Evolutionary conservation across 2,329 filamentous ascomycete species (phyloP).

Genomic region (Botrytis fabae): DNA sequence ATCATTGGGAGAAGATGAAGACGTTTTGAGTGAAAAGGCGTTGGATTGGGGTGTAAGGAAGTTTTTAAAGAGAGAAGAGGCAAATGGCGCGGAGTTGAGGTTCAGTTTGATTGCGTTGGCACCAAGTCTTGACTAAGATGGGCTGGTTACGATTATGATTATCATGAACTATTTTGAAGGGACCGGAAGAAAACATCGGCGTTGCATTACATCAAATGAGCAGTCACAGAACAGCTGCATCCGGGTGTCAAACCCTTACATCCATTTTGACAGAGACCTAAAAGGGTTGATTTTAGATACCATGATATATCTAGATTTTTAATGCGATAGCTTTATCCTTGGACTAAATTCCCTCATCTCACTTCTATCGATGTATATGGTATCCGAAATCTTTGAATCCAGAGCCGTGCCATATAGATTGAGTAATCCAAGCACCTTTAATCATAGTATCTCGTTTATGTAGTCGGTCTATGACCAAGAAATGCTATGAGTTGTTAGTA

Average conservation of each 20-base stretch:
- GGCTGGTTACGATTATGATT: slow-evolving; percentile 18
- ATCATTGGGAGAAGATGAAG: slow-evolving; percentile 58
- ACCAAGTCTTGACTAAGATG: slow-evolving; percentile 31
- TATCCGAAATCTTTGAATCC: background rate
- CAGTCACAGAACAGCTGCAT: background rate
- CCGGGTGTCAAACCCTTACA: background rate
- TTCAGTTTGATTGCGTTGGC: slow-evolving; percentile 39
- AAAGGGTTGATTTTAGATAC: background rate
- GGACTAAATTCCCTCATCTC: background rate
- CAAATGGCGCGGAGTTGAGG: slow-evolving; percentile 35
- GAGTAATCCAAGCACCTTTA: background rate
- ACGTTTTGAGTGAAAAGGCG: slow-evolving; percentile 74
- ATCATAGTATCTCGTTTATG: background rate
- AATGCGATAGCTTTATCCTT: background rate
- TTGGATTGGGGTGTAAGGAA: slow-evolving; percentile 61
- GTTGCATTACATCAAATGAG: slow-evolving; percentile 6
- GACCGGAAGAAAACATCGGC: background rate
- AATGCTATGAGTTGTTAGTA: slow-evolving; percentile 30
- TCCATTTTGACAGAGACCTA: background rate
- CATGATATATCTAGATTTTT: slow-evolving; percentile 3
- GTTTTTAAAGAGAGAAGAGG: slow-evolving; percentile 44
- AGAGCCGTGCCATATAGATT: background rate
- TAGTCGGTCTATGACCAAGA: slow-evolving; percentile 34
- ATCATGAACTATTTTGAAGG: background rate
- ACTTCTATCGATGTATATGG: background rate